Evolutionary conservation across 345 rosid genomes (phyloP).

Genomic region (Pugionium dolabratum): DNA sequence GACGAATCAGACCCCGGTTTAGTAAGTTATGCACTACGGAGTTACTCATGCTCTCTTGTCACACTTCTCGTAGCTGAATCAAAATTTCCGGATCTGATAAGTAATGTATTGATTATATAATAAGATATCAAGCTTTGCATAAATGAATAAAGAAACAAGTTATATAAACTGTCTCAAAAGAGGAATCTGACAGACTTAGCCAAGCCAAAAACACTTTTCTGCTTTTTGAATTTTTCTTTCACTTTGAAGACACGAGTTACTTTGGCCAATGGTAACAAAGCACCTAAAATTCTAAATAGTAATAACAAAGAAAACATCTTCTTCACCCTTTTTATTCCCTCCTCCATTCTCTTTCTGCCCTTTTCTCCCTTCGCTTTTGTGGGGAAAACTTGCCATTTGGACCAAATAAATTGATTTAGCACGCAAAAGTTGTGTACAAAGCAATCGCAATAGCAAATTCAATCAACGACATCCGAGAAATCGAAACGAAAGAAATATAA

Average conservation of each 20-base stretch:
- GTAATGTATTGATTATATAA: slow-evolving; percentile 25
- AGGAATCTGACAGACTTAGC: slow-evolving; percentile 3
- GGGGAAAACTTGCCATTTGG: neutral
- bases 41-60: slow-evolving; percentile 65
- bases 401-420: neutral
- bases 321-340: neutral
- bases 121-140: slow-evolving; percentile 21
- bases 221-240: neutral
- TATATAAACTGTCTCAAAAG: slow-evolving; percentile 16
- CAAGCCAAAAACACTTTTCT: neutral
- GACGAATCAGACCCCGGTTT: slow-evolving; percentile 61
- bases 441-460: neutral
- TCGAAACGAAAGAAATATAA: neutral
- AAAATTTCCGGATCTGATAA: slow-evolving; percentile 42
- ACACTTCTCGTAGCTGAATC: slow-evolving; percentile 35
- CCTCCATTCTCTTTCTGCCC: neutral
- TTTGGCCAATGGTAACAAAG: slow-evolving; percentile 26
- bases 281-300: neutral
- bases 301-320: neutral
- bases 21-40: slow-evolving; percentile 56
- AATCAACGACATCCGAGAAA: neutral
- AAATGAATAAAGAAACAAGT: slow-evolving; percentile 16
- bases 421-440: no score
- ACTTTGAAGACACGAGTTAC: neutral
- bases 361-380: neutral